phyloP scores from a whole-genome alignment of 805 yeast species.

The Debaryomyces prosopidis region DNA sequence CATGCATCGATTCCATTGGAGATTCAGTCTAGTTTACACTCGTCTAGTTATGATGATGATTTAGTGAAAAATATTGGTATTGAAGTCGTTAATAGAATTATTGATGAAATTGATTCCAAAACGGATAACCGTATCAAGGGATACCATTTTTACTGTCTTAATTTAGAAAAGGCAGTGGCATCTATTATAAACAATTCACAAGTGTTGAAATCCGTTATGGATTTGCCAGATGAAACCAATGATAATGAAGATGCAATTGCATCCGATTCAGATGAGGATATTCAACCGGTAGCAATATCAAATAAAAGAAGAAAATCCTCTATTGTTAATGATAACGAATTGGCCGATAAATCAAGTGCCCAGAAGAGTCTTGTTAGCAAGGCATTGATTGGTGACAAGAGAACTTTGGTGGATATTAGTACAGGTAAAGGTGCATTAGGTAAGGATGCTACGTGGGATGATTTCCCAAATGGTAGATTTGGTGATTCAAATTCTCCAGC shows the following conservation, averaged over 20 bases:
- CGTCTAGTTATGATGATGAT: constrained; percentile 64
- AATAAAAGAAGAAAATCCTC: constrained; percentile 37
- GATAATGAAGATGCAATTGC: constrained; percentile 37
- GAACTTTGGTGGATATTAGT: constrained; percentile 71
- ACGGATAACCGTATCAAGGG: constrained; percentile 68
- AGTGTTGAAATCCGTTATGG: constrained; percentile 47
- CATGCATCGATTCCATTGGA: constrained; percentile 77
- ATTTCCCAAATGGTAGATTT: constrained; percentile 92
- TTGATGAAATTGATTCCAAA: constrained; percentile 53
- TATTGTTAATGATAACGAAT: constrained; percentile 42
- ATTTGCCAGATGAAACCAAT: constrained; percentile 25
- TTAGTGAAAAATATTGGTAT: constrained; percentile 82
- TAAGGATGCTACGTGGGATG: constrained; percentile 95
- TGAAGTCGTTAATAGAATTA: constrained; percentile 63
- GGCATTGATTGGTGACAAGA: constrained; percentile 38
- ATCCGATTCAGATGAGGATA: constrained; percentile 39
- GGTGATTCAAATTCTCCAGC: constrained; percentile 97
- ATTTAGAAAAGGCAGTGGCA: constrained; percentile 90
- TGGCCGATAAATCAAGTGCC: constrained; percentile 18
- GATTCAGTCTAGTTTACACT: constrained; percentile 56
- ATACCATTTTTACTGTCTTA: constrained; percentile 89
- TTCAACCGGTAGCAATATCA: constrained; percentile 25
- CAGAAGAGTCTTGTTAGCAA: constrained; percentile 22
- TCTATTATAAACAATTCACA: constrained; percentile 69
- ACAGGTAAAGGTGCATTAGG: constrained; percentile 84